These are phyloP conservation scores for Pyrenophora seminiperda DNA, from an alignment of 2,329 filamentous ascomycete species.

Conservation along the genomic window DNA sequence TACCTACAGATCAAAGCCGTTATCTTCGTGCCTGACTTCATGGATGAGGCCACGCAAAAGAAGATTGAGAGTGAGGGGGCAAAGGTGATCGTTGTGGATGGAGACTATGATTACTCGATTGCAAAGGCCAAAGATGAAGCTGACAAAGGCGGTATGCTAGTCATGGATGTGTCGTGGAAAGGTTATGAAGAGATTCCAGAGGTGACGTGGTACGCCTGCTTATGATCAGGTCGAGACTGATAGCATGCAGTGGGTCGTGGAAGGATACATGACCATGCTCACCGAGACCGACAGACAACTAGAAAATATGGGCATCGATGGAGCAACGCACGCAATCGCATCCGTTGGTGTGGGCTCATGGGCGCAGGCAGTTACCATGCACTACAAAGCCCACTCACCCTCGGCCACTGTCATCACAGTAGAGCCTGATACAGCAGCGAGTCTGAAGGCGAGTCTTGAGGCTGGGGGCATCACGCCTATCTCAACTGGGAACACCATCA, in stretches of 20 bases:
- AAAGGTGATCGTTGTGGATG: constrained; percentile 59
- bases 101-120: constrained; percentile 69
- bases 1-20: constrained; percentile 60
- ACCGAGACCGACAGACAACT: constrained; percentile 69
- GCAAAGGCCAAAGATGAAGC: constrained; percentile 54
- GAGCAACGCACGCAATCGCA: constrained; percentile 61
- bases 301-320: constrained; percentile 39
- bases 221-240: constrained; percentile 9
- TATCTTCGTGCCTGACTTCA: constrained; percentile 67
- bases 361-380: constrained; percentile 69
- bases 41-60: constrained; percentile 60
- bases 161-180: constrained; percentile 71
- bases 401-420: constrained; percentile 64
- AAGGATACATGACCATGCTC: constrained; percentile 78
- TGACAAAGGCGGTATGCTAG: constrained; percentile 57
- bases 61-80: constrained; percentile 68
- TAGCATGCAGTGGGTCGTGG: constrained; percentile 68
- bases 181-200: constrained; percentile 69
- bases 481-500: constrained; percentile 67
- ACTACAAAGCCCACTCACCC: constrained; percentile 60
- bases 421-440: constrained; percentile 70
- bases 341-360: constrained; percentile 76
- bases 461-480: constrained; percentile 57
- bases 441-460: constrained; percentile 59
- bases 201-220: constrained; percentile 42